These are phyloP conservation scores for Canna indica DNA, from an alignment of 176 grass and related monocot species.

Conservation along the genomic window DNA sequence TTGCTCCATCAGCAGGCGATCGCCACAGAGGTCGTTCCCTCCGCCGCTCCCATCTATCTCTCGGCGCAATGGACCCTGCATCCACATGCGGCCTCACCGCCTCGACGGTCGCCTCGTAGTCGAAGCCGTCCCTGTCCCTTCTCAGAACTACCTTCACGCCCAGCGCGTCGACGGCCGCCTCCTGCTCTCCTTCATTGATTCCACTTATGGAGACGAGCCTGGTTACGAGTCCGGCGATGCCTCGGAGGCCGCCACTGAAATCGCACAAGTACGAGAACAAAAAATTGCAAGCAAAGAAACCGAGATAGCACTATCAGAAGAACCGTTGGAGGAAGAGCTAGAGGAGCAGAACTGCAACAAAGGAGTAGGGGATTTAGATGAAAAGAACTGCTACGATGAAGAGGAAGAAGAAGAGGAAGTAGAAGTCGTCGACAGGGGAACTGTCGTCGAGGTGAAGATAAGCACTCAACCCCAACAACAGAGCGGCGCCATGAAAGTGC, in stretches of 20 bases:
- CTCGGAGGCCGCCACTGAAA: neutral
- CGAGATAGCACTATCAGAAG: neutral
- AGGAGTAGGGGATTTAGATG: constrained; percentile 25
- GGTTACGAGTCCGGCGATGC: neutral
- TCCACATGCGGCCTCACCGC: constrained; percentile 73
- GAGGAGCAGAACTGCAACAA: constrained; percentile 5
- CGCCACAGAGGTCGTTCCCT: constrained; percentile 34
- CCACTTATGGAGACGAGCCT: constrained; percentile 16
- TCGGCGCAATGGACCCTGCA: constrained; percentile 59
- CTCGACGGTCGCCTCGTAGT: constrained; percentile 66
- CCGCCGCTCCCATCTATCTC: constrained; percentile 80
- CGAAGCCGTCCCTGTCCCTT: constrained; percentile 57
- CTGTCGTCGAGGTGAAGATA: constrained; percentile 83
- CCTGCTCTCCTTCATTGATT: constrained; percentile 74
- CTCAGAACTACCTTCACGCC: constrained; percentile 76
- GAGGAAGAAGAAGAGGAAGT: constrained; percentile 68
- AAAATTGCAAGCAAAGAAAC: neutral
- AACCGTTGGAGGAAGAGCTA: constrained; percentile 21
- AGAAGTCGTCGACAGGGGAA: constrained; percentile 83
- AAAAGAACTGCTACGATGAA: constrained; percentile 26
- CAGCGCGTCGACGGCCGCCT: constrained; percentile 57
- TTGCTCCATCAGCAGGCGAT: constrained; percentile 32
- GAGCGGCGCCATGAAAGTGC: constrained; percentile 34
- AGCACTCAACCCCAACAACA: constrained; percentile 61
- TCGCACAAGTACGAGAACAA: neutral